phyloP scores from a whole-genome alignment of 2,329 filamentous ascomycete species.

The Neonectria punicea region DNA sequence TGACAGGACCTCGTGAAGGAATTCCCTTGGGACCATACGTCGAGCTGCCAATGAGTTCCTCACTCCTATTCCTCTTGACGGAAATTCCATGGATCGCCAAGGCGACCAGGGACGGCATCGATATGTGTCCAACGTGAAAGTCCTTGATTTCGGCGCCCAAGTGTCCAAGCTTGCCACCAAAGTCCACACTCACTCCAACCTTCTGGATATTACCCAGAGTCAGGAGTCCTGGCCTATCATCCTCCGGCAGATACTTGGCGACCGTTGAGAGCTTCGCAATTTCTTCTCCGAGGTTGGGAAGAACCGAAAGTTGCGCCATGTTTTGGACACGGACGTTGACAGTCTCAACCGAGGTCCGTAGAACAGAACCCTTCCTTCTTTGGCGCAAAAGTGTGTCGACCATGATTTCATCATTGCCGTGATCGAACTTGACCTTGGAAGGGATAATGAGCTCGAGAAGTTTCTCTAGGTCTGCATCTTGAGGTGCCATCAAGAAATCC shows the following conservation, averaged over 20 bases:
- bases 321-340: slow-evolving; percentile 71
- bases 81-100: slow-evolving; percentile 74
- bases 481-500: slow-evolving; percentile 78
- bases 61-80: slow-evolving; percentile 71
- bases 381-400: slow-evolving; percentile 91
- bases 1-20: slow-evolving; percentile 57
- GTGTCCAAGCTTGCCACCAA: slow-evolving; percentile 76
- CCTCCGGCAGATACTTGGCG: slow-evolving; percentile 93
- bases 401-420: slow-evolving; percentile 92
- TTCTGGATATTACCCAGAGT: slow-evolving; percentile 76
- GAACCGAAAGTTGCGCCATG: slow-evolving; percentile 71
- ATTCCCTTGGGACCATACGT: slow-evolving; percentile 42
- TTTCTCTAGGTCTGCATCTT: slow-evolving; percentile 82
- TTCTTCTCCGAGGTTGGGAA: slow-evolving; percentile 81
- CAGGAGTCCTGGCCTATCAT: slow-evolving; percentile 89
- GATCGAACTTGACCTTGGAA: slow-evolving; percentile 87
- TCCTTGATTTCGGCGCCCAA: slow-evolving; percentile 68
- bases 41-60: slow-evolving; percentile 75
- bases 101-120: slow-evolving; percentile 83
- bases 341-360: slow-evolving; percentile 75
- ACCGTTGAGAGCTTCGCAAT: slow-evolving; percentile 85
- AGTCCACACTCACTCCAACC: slow-evolving; percentile 68
- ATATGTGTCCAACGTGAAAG: slow-evolving; percentile 82
- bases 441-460: slow-evolving; percentile 89
- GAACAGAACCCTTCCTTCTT: slow-evolving; percentile 83